Percentiles rank a stretch among this genome's conserved stretches.
phyloP scores from a whole-genome alignment of 352 stramenopile genomes.

The Phytophthora capsici region DNA sequence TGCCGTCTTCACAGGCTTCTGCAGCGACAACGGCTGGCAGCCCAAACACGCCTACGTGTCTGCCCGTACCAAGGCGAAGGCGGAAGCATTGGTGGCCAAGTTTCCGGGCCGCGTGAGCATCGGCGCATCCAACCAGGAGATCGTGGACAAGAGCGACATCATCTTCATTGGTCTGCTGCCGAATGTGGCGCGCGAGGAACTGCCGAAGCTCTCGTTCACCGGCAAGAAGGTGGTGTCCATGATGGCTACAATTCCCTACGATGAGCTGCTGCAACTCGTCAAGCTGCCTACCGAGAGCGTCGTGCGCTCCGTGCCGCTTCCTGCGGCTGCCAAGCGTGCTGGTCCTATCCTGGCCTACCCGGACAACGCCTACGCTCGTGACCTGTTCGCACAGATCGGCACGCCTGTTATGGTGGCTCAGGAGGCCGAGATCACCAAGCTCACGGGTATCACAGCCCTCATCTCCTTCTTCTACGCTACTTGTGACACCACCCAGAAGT shows the following conservation, averaged over 20 bases:
- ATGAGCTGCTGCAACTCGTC: slow-evolving; percentile 78
- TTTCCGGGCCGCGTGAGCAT: slow-evolving; percentile 77
- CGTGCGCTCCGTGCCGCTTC: slow-evolving; percentile 80
- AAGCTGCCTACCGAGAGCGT: slow-evolving; percentile 74
- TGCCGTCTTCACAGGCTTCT: slow-evolving; percentile 84
- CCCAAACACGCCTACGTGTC: slow-evolving; percentile 78
- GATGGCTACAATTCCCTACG: slow-evolving; percentile 91
- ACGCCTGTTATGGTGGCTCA: slow-evolving; percentile 84
- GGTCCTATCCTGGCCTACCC: slow-evolving; percentile 85
- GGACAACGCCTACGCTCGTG: slow-evolving; percentile 66
- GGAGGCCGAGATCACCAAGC: slow-evolving; percentile 84
- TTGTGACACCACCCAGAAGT: slow-evolving; percentile 82
- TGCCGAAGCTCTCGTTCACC: slow-evolving; percentile 75
- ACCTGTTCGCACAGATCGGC: slow-evolving; percentile 79
- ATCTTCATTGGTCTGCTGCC: slow-evolving; percentile 85
- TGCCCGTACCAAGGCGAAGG: slow-evolving; percentile 76
- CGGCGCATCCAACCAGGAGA: slow-evolving; percentile 75
- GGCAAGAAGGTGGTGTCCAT: slow-evolving; percentile 83
- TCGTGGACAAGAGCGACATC: slow-evolving; percentile 83
- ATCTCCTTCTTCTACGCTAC: slow-evolving; percentile 91
- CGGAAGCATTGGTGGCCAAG: slow-evolving; percentile 71
- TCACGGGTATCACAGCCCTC: slow-evolving; percentile 85
- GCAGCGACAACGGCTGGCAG: slow-evolving; percentile 78
- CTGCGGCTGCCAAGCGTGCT: slow-evolving; percentile 73
- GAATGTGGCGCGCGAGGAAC: slow-evolving; percentile 68